Evolutionary conservation across 352 stramenopile genomes (phyloP), one percentile per base, ranked within the genome.

Genomic region (Phytophthora fragariae): DNA sequence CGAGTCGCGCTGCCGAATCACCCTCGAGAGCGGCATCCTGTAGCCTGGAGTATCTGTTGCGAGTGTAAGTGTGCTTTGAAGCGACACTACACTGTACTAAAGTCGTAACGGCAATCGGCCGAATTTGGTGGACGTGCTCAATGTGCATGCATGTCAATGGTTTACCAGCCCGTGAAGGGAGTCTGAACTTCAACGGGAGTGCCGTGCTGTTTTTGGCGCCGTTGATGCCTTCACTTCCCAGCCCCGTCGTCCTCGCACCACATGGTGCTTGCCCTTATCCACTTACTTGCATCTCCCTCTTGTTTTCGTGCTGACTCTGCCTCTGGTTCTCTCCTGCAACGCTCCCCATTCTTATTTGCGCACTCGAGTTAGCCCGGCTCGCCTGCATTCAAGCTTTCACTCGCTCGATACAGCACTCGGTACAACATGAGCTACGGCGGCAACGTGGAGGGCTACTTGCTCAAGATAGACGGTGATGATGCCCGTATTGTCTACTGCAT

Each of bases 381-480:
- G 44, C 7, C 21, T 31, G 21, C 44, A 8, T 24, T 46, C 17
- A n/a, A 10, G 14, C 33, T 47, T 55, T 59, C 57, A 52, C 1
- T 29, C 57, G n/a, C 37, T 58, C 41, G 31, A 46, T 11, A 11
- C 5, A 61, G 37, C 8, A 37, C 33, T 37, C 33, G 33, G 10
- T 37, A 37, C 47, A 69, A 15, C 53, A 87, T 68, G 60, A 88
- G 79, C 72, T 73, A 70, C 65, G 85, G 87, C 49, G 88, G 86
- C 76, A 93, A 92, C 62, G 84, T 93, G 31, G 88, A 95, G 78
- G 88, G 88, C n/a, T 95, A 95, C 64, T 53, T 95, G 54, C 70
- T 94, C 61, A 92, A 92, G 74, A 68, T 92, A 41, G 84, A 92
- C 35, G 83, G 71, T 44, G 72, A 91, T 37, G 78, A 87, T 24